These are phyloP conservation scores for Rhododendron ferrugineum DNA, from an alignment of 148 eudicot species.

Conservation along the genomic window DNA sequence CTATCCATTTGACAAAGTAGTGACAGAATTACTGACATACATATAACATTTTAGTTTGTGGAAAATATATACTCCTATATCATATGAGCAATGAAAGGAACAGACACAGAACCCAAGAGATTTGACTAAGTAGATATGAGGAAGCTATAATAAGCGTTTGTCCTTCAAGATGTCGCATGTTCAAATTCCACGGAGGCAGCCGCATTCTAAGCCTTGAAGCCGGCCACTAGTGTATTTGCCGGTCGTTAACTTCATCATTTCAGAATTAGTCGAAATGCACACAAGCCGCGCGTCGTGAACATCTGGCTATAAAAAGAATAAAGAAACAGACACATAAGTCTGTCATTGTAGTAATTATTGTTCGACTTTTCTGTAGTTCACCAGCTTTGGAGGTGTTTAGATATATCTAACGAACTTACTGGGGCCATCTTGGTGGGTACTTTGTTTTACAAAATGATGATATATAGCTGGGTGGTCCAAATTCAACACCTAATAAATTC, in stretches of 20 bases:
- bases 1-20: too few relatives aligned
- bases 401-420: background rate
- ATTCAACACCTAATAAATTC: background rate
- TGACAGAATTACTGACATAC: background rate
- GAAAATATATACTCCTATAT: background rate
- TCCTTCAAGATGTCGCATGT: too few relatives aligned
- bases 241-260: too few relatives aligned
- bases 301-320: too few relatives aligned
- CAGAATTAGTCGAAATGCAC: too few relatives aligned
- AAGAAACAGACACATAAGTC: background rate
- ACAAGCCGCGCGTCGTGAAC: background rate
- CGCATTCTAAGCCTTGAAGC: too few relatives aligned
- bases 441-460: background rate
- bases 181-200: rapidly evolving
- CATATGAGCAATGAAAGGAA: background rate
- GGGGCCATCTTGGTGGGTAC: background rate
- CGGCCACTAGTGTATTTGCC: too few relatives aligned
- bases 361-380: background rate
- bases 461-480: background rate
- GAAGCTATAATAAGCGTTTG: background rate
- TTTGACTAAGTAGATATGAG: too few relatives aligned
- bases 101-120: too few relatives aligned
- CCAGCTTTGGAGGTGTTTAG: background rate
- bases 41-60: background rate
- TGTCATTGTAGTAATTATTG: background rate